Conservation (phyloP, 2,329 filamentous ascomycete genomes). For the Massarina eburnea region DNA sequence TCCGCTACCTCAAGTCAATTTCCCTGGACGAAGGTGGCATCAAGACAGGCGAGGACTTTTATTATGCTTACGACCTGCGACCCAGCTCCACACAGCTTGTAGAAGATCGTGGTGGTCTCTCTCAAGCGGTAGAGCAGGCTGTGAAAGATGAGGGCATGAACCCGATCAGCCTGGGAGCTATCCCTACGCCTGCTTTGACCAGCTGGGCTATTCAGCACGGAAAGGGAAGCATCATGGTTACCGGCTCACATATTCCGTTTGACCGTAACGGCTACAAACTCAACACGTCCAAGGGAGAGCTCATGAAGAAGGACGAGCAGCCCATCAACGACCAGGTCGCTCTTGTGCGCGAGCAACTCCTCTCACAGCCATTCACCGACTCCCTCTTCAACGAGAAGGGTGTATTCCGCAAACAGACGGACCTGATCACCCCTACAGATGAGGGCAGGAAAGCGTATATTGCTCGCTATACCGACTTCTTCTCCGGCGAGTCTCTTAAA, state of each 20-base stretch:
- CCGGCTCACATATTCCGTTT: not conserved
- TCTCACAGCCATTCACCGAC: not conserved
- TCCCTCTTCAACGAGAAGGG: not conserved
- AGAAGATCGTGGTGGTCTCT: not conserved
- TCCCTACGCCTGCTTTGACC: not conserved
- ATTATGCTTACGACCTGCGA: not conserved
- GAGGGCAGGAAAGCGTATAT: not conserved
- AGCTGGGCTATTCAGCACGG: not conserved
- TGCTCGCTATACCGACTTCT: not conserved
- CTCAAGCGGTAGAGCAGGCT: not conserved
- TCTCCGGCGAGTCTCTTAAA: not conserved
- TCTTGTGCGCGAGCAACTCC: not conserved
- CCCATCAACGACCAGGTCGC: not conserved
- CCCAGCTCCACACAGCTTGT: not conserved
- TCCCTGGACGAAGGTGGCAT: not conserved
- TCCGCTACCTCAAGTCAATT: not conserved
- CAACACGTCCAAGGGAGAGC: not conserved
- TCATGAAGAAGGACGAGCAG: not conserved
- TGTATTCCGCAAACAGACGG: not conserved
- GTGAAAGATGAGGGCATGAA: not conserved
- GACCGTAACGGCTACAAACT: not conserved
- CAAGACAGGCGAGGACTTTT: not conserved
- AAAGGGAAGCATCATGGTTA: not conserved
- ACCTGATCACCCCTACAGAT: not conserved
- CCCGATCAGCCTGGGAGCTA: not conserved